A percentile compares a stretch with the other conserved stretches of the same genome.
Evolutionary conservation across 1,139 yeast species (phyloP).

Genomic region (Blastobotrys petasosporus): DNA sequence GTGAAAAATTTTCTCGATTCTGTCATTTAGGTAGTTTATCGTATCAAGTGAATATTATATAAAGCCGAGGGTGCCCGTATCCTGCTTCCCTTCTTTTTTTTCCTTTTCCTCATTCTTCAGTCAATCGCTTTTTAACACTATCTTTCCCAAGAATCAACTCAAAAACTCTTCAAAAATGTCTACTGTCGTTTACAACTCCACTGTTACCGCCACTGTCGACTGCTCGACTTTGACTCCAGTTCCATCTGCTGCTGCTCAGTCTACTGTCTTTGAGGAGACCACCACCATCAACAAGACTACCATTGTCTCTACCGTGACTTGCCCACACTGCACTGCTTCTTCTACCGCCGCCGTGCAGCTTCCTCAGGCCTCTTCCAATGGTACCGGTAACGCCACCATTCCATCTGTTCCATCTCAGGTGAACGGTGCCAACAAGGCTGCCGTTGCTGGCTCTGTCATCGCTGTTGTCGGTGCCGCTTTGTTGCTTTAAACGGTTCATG

Average conservation of each 20-base stretch:
- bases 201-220: slow-evolving; percentile 1
- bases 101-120: not conserved
- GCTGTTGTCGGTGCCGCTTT: slow-evolving; percentile 9
- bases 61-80: too few relatives aligned
- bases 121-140: slow-evolving; percentile 1
- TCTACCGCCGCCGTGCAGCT: too few relatives aligned
- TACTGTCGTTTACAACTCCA: slow-evolving; percentile 1
- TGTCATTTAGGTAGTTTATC: too few relatives aligned
- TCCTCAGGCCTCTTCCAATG: too few relatives aligned
- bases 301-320: slow-evolving; percentile 2
- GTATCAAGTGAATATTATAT: too few relatives aligned
- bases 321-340: too few relatives aligned
- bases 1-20: too few relatives aligned
- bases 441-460: slow-evolving; percentile 6
- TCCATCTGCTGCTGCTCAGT: not conserved
- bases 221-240: slow-evolving; percentile 4
- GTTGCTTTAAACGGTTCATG: slow-evolving; percentile 1
- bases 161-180: slow-evolving; percentile 3
- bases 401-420: slow-evolving; percentile 8
- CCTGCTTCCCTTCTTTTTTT: not conserved
- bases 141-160: not conserved
- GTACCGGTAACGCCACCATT: not conserved
- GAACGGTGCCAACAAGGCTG: slow-evolving; percentile 2
- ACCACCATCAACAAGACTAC: not conserved
- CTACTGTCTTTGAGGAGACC: not conserved